phyloP scores from a whole-genome alignment of 2,329 filamentous ascomycete species.

The Coniochaeta sp. region DNA sequence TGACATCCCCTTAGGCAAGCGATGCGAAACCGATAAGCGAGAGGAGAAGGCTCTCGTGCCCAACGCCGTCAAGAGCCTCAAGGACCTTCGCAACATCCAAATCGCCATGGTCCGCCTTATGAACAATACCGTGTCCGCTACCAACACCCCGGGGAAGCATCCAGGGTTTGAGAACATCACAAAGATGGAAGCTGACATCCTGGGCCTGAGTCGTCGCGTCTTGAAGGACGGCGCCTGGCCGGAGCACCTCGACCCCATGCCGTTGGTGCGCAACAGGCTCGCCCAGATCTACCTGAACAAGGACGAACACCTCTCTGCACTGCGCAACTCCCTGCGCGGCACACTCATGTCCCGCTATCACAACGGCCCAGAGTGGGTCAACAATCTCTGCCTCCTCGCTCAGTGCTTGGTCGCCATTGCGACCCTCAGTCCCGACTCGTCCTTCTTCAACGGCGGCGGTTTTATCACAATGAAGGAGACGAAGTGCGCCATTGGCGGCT shows the following conservation, averaged over 20 bases:
- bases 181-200: constrained; percentile 5
- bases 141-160: constrained; percentile 8
- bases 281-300: constrained; percentile 15
- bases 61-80: constrained; percentile 7
- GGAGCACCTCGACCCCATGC: constrained; percentile 20
- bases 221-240: constrained; percentile 17
- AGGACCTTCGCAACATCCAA: constrained; percentile 12
- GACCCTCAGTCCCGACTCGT: constrained; percentile 7
- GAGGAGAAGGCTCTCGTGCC: constrained; percentile 10
- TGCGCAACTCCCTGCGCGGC: constrained; percentile 19
- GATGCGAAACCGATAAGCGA: constrained; percentile 18
- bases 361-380: constrained; percentile 16
- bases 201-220: constrained; percentile 9
- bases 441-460: constrained; percentile 4
- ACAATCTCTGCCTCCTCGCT: constrained; percentile 16
- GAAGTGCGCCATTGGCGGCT: constrained; percentile 15
- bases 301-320: constrained; percentile 11
- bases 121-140: constrained; percentile 5
- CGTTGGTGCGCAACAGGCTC: constrained; percentile 14
- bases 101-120: constrained; percentile 11
- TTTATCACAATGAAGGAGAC: constrained; percentile 13
- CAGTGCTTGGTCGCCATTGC: constrained; percentile 12
- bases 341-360: constrained; percentile 13
- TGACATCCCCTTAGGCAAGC: constrained; percentile 11
- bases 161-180: constrained; percentile 5